A percentile compares a stretch with the other conserved stretches of the same genome.
phyloP scores from a whole-genome alignment of 1,284 basidiomycete genomes.

The Ustilago vetiveriae region DNA sequence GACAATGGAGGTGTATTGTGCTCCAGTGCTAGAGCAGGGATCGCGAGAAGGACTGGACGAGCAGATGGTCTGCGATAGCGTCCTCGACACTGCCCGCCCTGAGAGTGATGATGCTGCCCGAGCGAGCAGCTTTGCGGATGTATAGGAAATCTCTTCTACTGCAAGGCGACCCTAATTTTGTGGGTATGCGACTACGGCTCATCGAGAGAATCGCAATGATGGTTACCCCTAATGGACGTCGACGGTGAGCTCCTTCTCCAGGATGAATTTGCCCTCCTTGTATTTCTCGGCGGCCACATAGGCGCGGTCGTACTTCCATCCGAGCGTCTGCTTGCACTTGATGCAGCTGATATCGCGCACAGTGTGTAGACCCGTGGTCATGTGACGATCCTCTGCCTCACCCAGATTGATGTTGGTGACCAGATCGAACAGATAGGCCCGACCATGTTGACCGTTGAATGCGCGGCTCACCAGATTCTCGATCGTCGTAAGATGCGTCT shows the following conservation, averaged over 20 bases:
- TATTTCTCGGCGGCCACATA: slow-evolving; percentile 91
- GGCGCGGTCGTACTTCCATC: slow-evolving; percentile 98
- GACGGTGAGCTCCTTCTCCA: slow-evolving; percentile 75
- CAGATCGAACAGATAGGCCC: slow-evolving; percentile 89
- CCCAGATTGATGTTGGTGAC: slow-evolving; percentile 91
- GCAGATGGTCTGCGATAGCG: too few relatives aligned
- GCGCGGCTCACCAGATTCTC: slow-evolving; percentile 84
- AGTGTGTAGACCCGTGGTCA: slow-evolving; percentile 96
- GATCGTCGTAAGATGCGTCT: slow-evolving; percentile 90
- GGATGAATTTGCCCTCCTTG: slow-evolving; percentile 97
- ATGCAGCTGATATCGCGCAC: slow-evolving; percentile 92
- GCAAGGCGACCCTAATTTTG: too few relatives aligned
- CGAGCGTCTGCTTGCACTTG: slow-evolving; percentile 84
- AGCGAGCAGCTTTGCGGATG: too few relatives aligned
- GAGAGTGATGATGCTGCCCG: too few relatives aligned
- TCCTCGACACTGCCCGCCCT: too few relatives aligned
- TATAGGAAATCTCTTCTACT: too few relatives aligned
- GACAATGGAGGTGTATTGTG: too few relatives aligned
- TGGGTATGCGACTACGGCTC: too few relatives aligned
- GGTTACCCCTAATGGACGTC: slow-evolving; percentile 51
- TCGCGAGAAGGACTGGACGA: too few relatives aligned
- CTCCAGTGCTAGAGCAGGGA: too few relatives aligned
- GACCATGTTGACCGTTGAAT: slow-evolving; percentile 84
- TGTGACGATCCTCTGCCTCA: slow-evolving; percentile 86
- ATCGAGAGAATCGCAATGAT: too few relatives aligned